These are phyloP conservation scores for Bidens hawaiensis DNA, from an alignment of 140 eudicot species.

Conservation along the genomic window DNA sequence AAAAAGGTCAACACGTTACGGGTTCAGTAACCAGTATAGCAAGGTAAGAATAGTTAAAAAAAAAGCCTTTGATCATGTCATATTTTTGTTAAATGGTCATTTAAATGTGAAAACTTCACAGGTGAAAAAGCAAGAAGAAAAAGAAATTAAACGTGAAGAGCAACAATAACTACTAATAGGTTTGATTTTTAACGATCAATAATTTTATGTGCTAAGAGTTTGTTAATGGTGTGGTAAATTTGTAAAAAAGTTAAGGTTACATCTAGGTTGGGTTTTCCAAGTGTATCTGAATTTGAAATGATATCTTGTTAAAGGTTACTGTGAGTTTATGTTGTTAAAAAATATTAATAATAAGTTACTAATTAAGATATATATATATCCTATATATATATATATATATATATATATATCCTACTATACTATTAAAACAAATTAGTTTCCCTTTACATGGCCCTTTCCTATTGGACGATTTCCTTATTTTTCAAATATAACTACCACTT, in stretches of 20 bases:
- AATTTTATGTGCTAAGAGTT: constrained; percentile 1
- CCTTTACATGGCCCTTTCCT: too few relatives aligned
- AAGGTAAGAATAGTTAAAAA: constrained; percentile 14
- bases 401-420: too few relatives aligned
- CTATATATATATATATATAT: too few relatives aligned
- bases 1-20: constrained; percentile 37
- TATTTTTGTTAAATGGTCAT: not conserved
- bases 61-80: not conserved
- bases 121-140: constrained; percentile 27
- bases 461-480: too few relatives aligned
- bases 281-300: not conserved
- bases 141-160: constrained; percentile 22
- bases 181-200: constrained; percentile 4
- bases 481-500: too few relatives aligned
- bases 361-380: not conserved
- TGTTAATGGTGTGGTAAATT: constrained; percentile 20
- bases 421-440: too few relatives aligned
- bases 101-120: constrained; percentile 4
- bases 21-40: constrained; percentile 25
- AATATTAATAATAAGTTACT: not conserved
- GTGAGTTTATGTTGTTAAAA: not conserved
- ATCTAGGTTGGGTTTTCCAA: constrained; percentile 12
- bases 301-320: not conserved
- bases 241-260: constrained; percentile 13
- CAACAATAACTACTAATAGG: constrained; percentile 11